A percentile compares a stretch with the other conserved stretches of the same genome.
phyloP scores from a whole-genome alignment of 768 basidiomycete species.

The Phaeotremella fagi region DNA sequence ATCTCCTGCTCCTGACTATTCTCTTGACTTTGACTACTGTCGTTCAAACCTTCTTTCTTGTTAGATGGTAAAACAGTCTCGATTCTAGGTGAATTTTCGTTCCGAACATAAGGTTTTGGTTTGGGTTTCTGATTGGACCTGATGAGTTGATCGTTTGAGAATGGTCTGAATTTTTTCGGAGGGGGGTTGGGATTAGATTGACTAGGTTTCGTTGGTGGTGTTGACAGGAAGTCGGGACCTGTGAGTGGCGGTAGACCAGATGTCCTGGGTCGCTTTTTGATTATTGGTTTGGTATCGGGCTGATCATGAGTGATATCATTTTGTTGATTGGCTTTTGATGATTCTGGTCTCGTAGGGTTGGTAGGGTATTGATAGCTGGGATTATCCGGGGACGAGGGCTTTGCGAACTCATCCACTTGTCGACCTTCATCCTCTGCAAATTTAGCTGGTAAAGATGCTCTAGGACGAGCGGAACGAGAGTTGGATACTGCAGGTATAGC shows the following conservation, averaged over 20 bases:
- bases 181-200: background rate
- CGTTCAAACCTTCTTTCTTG: background rate
- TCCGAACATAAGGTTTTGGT: background rate
- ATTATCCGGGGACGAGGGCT: too few relatives aligned
- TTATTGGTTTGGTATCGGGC: background rate
- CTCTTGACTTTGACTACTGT: background rate
- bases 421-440: too few relatives aligned
- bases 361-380: too few relatives aligned
- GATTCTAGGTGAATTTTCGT: background rate
- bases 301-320: too few relatives aligned
- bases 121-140: background rate
- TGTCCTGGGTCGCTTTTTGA: background rate
- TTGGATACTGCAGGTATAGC: too few relatives aligned
- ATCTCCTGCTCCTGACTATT: background rate
- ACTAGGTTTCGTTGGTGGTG: background rate
- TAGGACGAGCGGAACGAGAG: background rate
- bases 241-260: constrained; percentile 2
- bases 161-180: constrained; percentile 1
- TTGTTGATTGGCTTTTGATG: too few relatives aligned
- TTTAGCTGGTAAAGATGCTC: too few relatives aligned
- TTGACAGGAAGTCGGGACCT: constrained; percentile 7
- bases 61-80: background rate
- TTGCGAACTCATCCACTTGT: too few relatives aligned
- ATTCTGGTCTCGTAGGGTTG: too few relatives aligned
- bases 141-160: background rate